Evolutionary conservation across 805 yeast species (phyloP).

Genomic region (Saccharomycopsis sp.): DNA sequence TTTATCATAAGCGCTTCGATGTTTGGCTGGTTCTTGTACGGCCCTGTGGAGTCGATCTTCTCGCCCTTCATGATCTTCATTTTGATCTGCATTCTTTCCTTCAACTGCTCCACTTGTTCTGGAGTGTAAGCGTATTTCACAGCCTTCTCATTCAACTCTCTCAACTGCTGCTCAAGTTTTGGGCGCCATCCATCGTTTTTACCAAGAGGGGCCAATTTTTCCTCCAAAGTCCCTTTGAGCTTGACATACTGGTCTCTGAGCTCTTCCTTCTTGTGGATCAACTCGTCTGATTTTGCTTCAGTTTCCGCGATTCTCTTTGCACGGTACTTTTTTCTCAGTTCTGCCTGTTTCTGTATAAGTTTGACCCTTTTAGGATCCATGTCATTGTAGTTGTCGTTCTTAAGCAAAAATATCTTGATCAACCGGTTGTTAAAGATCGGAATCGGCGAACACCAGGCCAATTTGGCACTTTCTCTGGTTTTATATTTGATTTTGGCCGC

Average conservation of each 20-base stretch:
- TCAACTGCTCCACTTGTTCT: background rate
- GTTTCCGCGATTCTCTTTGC: constrained; percentile 7
- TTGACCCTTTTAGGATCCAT: background rate
- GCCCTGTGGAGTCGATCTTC: background rate
- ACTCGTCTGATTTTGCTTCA: constrained; percentile 18
- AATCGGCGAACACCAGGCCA: constrained; percentile 38
- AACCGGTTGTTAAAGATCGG: constrained; percentile 45
- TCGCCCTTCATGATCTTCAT: background rate
- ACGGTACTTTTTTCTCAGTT: background rate
- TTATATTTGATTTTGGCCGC: constrained; percentile 36
- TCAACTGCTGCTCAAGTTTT: background rate
- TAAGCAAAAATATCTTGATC: constrained; percentile 40
- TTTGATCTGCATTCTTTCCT: background rate
- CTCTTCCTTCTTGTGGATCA: constrained; percentile 13
- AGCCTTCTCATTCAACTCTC: background rate
- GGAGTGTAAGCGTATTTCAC: constrained; percentile 2
- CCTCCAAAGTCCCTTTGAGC: constrained; percentile 1
- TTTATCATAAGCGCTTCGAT: background rate
- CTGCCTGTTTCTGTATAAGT: background rate
- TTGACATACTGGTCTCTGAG: constrained; percentile 16
- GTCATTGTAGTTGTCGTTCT: constrained; percentile 7
- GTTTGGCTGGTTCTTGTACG: background rate
- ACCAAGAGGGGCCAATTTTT: background rate
- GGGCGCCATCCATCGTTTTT: background rate
- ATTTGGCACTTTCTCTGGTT: constrained; percentile 33